These are phyloP conservation scores for Oehlia diaphana DNA, from an alignment of 192 early-diverging fungal genomes.

Conservation along the genomic window DNA sequence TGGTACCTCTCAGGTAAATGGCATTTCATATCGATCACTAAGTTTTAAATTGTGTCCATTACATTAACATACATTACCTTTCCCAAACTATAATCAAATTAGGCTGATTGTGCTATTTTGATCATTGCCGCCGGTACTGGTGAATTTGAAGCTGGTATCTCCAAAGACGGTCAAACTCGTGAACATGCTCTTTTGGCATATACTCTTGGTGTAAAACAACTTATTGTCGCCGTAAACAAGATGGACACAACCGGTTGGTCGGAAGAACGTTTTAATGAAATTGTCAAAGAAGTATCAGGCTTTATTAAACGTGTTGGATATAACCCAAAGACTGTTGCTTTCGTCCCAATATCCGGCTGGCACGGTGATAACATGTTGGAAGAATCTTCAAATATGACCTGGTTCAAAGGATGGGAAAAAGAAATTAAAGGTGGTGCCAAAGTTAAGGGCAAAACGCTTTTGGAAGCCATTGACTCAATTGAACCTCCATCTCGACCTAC, in stretches of 20 bases:
- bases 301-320: conserved; percentile 99
- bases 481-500: conserved; percentile 88
- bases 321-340: conserved; percentile 89
- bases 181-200: conserved; percentile 98
- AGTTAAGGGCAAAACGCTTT: conserved; percentile 77
- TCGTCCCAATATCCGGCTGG: conserved; percentile 99
- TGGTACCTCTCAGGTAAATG: conserved; percentile 85
- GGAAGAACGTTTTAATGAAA: conserved; percentile 94
- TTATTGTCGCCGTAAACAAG: conserved; percentile 99
- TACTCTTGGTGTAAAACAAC: conserved; percentile 98
- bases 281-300: conserved; percentile 91
- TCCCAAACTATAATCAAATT: neutral
- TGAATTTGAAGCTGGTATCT: conserved; percentile 95
- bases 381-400: conserved; percentile 88
- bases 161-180: conserved; percentile 99
- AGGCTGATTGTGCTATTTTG: conserved; percentile 96
- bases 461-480: conserved; percentile 93
- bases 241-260: conserved; percentile 98
- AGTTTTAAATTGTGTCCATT: neutral
- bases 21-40: neutral
- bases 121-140: conserved; percentile 91
- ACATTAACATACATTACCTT: neutral
- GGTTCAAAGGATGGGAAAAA: conserved; percentile 98
- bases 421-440: conserved; percentile 70
- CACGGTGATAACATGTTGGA: conserved; percentile 98